Evolutionary conservation across 139 green algal species (phyloP).

Genomic region (Tetradesmus lagerheimii): DNA sequence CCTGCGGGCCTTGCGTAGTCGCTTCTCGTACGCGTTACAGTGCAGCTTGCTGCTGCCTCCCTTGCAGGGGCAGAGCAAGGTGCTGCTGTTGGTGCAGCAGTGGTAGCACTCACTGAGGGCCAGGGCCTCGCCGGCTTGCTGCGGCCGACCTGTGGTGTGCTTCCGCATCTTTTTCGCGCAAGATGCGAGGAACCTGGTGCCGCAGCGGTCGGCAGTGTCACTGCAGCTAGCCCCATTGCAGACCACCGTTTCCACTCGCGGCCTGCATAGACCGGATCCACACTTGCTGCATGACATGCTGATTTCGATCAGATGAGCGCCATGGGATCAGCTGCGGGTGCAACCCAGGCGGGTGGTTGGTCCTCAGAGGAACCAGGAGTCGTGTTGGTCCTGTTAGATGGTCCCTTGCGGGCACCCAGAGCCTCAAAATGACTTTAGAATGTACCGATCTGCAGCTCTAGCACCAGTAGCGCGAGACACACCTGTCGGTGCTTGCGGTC

Average conservation of each 20-base stretch:
- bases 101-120: neutral
- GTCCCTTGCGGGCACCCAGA: neutral
- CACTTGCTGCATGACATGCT: neutral
- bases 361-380: neutral
- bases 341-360: neutral
- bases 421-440: neutral
- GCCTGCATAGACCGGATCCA: neutral
- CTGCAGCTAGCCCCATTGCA: neutral
- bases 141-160: neutral
- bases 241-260: neutral
- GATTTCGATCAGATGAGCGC: neutral
- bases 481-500: neutral
- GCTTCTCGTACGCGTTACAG: neutral
- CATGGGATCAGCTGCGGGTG: neutral
- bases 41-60: neutral
- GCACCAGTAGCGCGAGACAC: neutral
- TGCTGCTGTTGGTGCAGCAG: neutral
- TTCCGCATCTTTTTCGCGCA: neutral
- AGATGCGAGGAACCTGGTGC: neutral
- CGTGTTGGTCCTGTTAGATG: neutral
- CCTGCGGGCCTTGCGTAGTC: neutral
- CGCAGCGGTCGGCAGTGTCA: neutral
- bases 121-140: neutral
- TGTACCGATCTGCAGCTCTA: neutral
- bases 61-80: neutral